Percentiles rank a stretch among this genome's conserved stretches.
Evolutionary conservation across 352 stramenopile genomes (phyloP).

Genomic region (Globisporangium echinulatum): DNA sequence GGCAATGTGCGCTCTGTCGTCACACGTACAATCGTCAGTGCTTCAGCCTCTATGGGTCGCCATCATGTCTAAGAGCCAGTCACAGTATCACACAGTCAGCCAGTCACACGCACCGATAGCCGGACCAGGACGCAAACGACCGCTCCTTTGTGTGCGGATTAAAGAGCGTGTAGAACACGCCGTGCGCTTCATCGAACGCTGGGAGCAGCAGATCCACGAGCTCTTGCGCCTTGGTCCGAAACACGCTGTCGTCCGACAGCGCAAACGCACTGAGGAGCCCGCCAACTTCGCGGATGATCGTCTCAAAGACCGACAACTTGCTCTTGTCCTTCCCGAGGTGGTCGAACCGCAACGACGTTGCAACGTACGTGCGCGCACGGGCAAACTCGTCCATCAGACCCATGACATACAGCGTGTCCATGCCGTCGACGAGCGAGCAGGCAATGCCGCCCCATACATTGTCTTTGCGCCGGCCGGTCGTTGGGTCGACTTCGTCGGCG

Average conservation of each 20-base stretch:
- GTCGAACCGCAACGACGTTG: conserved; percentile 70
- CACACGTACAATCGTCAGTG: no score
- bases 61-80: neutral
- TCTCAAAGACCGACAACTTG: conserved; percentile 96
- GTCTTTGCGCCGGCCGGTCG: conserved; percentile 48
- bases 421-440: conserved; percentile 89
- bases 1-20: conserved; percentile 55
- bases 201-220: conserved; percentile 87
- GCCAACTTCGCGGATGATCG: conserved; percentile 96
- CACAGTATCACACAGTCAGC: neutral
- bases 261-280: conserved; percentile 95
- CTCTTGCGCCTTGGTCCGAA: conserved; percentile 91
- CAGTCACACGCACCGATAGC: conserved; percentile 21
- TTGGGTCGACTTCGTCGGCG: conserved; percentile 91
- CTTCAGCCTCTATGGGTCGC: no score
- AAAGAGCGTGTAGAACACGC: conserved; percentile 88
- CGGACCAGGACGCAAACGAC: conserved; percentile 30
- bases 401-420: conserved; percentile 98
- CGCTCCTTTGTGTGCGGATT: conserved; percentile 75
- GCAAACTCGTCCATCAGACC: conserved; percentile 89
- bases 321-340: conserved; percentile 50
- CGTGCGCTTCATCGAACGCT: conserved; percentile 86
- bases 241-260: conserved; percentile 78
- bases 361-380: conserved; percentile 86
- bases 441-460: conserved; percentile 89